Evolutionary conservation across 1,284 basidiomycete species (phyloP).

Genomic region (Golubevia sp.): DNA sequence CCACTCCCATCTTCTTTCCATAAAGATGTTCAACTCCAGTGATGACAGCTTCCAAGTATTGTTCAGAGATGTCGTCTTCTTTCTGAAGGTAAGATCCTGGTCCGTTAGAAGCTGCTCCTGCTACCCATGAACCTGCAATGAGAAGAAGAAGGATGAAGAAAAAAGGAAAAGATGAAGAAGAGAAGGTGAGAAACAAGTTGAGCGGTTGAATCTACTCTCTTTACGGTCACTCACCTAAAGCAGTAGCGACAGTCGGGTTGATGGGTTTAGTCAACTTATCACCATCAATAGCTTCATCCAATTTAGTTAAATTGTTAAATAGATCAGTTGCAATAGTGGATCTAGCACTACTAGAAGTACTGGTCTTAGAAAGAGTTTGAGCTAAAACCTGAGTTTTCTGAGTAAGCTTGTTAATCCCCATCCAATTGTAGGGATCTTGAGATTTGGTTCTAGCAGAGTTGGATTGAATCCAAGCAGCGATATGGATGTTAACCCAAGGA

Average conservation of each 20-base stretch:
- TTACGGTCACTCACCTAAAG: neutral
- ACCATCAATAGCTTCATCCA: too few relatives aligned
- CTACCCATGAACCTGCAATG: conserved; percentile 59
- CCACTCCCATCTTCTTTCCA: conserved; percentile 13
- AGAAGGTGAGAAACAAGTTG: neutral
- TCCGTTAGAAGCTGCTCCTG: conserved; percentile 41
- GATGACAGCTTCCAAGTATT: conserved; percentile 40
- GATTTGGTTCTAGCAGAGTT: conserved; percentile 42
- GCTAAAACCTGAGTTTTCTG: too few relatives aligned
- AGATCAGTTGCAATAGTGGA: too few relatives aligned
- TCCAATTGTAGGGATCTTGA: conserved; percentile 47
- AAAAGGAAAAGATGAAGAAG: neutral
- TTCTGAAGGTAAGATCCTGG: conserved; percentile 28
- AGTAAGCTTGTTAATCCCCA: conserved; percentile 7
- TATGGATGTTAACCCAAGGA: conserved; percentile 57
- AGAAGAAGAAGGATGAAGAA: neutral
- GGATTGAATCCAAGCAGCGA: conserved; percentile 35
- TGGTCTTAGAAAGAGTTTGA: too few relatives aligned
- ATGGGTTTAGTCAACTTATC: too few relatives aligned
- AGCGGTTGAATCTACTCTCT: neutral
- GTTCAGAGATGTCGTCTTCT: conserved; percentile 44
- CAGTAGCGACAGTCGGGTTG: too few relatives aligned
- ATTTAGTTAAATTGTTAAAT: too few relatives aligned
- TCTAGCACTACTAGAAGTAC: too few relatives aligned
- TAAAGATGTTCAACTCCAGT: conserved; percentile 37